phyloP scores from a whole-genome alignment of 768 basidiomycete species.

The Clavaria fumosa region DNA sequence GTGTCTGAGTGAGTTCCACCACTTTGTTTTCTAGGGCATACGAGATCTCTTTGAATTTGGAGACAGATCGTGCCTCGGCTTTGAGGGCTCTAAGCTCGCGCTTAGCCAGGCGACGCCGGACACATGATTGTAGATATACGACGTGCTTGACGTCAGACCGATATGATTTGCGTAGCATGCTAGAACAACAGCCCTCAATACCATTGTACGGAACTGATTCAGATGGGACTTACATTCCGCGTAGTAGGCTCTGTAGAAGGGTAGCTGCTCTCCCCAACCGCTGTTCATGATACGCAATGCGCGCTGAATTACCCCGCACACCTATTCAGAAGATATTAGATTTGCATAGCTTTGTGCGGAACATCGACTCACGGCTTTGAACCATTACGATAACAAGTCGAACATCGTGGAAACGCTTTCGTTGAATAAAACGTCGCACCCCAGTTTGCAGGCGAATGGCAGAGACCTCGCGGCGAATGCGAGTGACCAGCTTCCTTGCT shows the following conservation, averaged over 20 bases:
- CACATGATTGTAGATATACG: constrained; percentile 79
- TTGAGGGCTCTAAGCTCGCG: constrained; percentile 72
- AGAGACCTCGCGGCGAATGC: constrained; percentile 56
- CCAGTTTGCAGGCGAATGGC: constrained; percentile 65
- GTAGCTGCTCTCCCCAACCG: constrained; percentile 48
- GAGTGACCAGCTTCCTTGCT: constrained; percentile 56
- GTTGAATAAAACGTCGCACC: constrained; percentile 56
- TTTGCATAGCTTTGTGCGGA: too few species aligned
- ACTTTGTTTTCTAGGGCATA: constrained; percentile 98
- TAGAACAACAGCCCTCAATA: constrained; percentile 13
- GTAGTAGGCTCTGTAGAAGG: constrained; percentile 65
- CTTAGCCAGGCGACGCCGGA: constrained; percentile 77
- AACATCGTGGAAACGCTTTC: constrained; percentile 51
- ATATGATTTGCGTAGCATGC: constrained; percentile 39
- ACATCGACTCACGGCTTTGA: constrained; percentile 62
- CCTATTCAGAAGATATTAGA: constrained; percentile 32
- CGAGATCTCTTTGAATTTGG: constrained; percentile 97
- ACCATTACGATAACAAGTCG: constrained; percentile 49
- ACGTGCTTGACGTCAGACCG: constrained; percentile 52
- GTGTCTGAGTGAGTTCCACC: constrained; percentile 87
- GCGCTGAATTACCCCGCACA: constrained; percentile 59
- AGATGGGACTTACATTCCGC: constrained; percentile 60
- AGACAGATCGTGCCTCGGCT: constrained; percentile 89
- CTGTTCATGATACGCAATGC: constrained; percentile 40
- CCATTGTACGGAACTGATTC: constrained; percentile 6